phyloP scores from a whole-genome alignment of 2,329 filamentous ascomycete species.

The Fusarium sp. region DNA sequence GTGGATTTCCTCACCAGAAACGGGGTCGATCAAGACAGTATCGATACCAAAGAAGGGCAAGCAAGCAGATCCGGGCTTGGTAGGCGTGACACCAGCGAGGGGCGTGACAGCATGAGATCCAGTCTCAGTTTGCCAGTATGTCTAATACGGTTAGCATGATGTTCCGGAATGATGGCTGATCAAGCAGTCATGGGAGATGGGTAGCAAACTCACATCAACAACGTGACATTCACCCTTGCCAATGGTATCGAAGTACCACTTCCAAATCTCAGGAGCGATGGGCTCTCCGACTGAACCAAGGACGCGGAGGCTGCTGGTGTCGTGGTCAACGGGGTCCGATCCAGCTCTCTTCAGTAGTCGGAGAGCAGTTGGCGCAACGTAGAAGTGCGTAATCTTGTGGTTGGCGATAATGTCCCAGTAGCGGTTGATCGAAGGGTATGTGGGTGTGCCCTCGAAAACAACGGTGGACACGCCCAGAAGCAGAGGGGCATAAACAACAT shows the following conservation, averaged over 20 bases:
- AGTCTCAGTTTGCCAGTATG: conserved; percentile 98
- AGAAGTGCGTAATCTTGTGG: conserved; percentile 93
- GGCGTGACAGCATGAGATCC: conserved; percentile 94
- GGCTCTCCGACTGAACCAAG: conserved; percentile 94
- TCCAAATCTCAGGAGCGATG: conserved; percentile 97
- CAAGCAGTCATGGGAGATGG: background rate
- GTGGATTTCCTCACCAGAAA: conserved; percentile 86
- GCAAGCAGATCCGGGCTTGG: conserved; percentile 92
- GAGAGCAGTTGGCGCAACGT: conserved; percentile 91
- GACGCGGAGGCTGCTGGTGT: conserved; percentile 86
- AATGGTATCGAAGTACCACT: conserved; percentile 94
- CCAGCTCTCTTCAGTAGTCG: conserved; percentile 91
- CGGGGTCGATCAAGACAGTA: conserved; percentile 91
- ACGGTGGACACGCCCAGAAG: conserved; percentile 89
- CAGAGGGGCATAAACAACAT: conserved; percentile 92
- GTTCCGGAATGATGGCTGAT: background rate
- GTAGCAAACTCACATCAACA: conserved; percentile 89
- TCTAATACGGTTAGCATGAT: conserved; percentile 63
- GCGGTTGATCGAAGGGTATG: conserved; percentile 91
- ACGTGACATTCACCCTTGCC: conserved; percentile 90
- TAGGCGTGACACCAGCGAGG: conserved; percentile 88
- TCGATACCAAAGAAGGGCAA: conserved; percentile 98
- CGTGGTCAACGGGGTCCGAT: conserved; percentile 78
- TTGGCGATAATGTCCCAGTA: conserved; percentile 97
- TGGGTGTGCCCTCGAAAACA: conserved; percentile 94